These are phyloP conservation scores for Lactarius vividus DNA, from an alignment of 768 basidiomycete genomes.

Conservation along the genomic window DNA sequence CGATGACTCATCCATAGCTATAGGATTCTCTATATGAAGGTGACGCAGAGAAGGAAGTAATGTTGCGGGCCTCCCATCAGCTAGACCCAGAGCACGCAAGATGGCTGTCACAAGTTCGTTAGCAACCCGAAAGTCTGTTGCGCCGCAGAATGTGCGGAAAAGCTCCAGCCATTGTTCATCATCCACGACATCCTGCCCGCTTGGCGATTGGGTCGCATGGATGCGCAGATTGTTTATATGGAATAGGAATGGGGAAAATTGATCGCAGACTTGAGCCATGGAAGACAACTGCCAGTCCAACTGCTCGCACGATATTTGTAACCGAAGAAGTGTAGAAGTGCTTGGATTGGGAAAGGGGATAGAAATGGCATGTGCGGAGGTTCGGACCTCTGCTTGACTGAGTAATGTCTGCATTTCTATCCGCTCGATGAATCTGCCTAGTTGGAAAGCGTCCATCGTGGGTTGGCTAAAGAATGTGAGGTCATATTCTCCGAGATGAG, in stretches of 20 bases:
- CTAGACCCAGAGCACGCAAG: constrained; percentile 16
- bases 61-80: background rate
- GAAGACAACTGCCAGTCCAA: background rate
- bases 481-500: background rate
- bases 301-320: background rate
- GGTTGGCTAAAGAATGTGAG: background rate
- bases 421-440: background rate
- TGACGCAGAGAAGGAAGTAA: background rate
- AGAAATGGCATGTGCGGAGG: background rate
- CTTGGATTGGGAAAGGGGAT: background rate
- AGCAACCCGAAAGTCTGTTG: background rate
- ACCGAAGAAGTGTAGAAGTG: background rate
- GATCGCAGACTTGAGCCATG: background rate
- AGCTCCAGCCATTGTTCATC: background rate
- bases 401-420: background rate
- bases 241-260: background rate
- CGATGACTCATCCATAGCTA: too few species aligned
- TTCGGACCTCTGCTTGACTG: background rate
- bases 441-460: background rate
- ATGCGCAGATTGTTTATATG: background rate
- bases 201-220: background rate
- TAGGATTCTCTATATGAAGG: too few species aligned
- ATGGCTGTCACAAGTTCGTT: too few species aligned
- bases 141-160: background rate
- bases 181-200: background rate